phyloP scores from a whole-genome alignment of 1,284 basidiomycete genomes.

The Trichosporon coremiiforme region DNA sequence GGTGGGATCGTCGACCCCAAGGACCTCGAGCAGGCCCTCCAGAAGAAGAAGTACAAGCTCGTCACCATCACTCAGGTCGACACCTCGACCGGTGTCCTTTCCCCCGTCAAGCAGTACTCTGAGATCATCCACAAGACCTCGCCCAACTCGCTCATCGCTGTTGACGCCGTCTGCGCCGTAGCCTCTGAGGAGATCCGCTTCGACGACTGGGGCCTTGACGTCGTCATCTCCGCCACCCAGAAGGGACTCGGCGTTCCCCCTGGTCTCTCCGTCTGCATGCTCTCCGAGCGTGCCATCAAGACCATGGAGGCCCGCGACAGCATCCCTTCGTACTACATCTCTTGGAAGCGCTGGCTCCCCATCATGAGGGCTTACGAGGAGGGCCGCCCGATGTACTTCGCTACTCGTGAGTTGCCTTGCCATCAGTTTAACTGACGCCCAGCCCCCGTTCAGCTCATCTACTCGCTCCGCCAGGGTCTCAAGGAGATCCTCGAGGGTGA shows the following conservation, averaged over 20 bases:
- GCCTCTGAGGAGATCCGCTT: constrained; percentile 94
- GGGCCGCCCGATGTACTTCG: constrained; percentile 72
- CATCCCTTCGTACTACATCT: constrained; percentile 80
- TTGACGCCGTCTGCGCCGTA: constrained; percentile 94
- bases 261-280: constrained; percentile 83
- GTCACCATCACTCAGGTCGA: constrained; percentile 88
- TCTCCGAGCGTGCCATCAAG: constrained; percentile 77
- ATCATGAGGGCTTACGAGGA: constrained; percentile 82
- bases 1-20: constrained; percentile 69
- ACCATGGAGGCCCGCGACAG: constrained; percentile 70
- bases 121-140: constrained; percentile 75
- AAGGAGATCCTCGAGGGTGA: constrained; percentile 66
- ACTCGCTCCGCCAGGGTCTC: constrained; percentile 82
- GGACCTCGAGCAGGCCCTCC: constrained; percentile 63
- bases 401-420: constrained; percentile 64
- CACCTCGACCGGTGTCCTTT: constrained; percentile 88
- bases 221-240: constrained; percentile 86
- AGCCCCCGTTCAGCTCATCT: constrained; percentile 85
- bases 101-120: constrained; percentile 77
- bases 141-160: constrained; percentile 82
- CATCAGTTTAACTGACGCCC: constrained; percentile 24
- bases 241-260: constrained; percentile 96
- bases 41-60: constrained; percentile 82
- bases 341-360: constrained; percentile 92
- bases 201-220: constrained; percentile 91